Evolutionary conservation across 1,139 yeast genomes (phyloP).

Genomic region (Meyerozyma athensensis): DNA sequence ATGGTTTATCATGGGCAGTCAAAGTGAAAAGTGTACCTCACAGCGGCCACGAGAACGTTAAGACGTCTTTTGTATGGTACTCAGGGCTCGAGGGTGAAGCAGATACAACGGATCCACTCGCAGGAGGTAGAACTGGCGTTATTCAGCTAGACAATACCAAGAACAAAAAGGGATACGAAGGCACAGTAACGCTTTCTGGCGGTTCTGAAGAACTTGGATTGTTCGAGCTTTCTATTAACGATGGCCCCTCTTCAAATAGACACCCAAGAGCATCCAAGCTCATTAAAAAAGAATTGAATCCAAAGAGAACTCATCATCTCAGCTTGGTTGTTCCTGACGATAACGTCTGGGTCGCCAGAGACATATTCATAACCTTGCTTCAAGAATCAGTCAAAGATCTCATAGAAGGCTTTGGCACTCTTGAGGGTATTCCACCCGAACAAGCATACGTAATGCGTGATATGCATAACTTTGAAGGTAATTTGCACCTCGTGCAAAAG

Average conservation of each 20-base stretch:
- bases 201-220: slow-evolving; percentile 50
- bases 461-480: slow-evolving; percentile 61
- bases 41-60: slow-evolving; percentile 40
- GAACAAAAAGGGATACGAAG: slow-evolving; percentile 28
- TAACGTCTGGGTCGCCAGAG: slow-evolving; percentile 75
- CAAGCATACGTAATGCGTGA: slow-evolving; percentile 58
- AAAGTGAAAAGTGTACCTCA: slow-evolving; percentile 62
- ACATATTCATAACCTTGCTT: slow-evolving; percentile 63
- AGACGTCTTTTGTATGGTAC: slow-evolving; percentile 72
- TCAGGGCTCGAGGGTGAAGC: slow-evolving; percentile 65
- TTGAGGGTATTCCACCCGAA: slow-evolving; percentile 36
- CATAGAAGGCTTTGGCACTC: slow-evolving; percentile 29
- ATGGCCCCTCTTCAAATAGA: slow-evolving; percentile 41
- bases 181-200: slow-evolving; percentile 45
- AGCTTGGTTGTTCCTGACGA: slow-evolving; percentile 70
- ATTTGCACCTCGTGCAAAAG: slow-evolving; percentile 75
- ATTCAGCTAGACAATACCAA: slow-evolving; percentile 27
- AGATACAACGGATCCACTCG: slow-evolving; percentile 20
- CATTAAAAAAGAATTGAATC: slow-evolving; percentile 41
- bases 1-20: slow-evolving; percentile 75
- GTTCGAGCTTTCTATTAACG: slow-evolving; percentile 47
- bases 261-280: slow-evolving; percentile 32
- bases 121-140: slow-evolving; percentile 22
- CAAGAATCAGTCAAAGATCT: slow-evolving; percentile 62
- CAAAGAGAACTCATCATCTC: slow-evolving; percentile 56